Base-by-base conservation (phyloP, 2,329 filamentous ascomycete species). In the Lasiodiplodia citricola region DNA sequence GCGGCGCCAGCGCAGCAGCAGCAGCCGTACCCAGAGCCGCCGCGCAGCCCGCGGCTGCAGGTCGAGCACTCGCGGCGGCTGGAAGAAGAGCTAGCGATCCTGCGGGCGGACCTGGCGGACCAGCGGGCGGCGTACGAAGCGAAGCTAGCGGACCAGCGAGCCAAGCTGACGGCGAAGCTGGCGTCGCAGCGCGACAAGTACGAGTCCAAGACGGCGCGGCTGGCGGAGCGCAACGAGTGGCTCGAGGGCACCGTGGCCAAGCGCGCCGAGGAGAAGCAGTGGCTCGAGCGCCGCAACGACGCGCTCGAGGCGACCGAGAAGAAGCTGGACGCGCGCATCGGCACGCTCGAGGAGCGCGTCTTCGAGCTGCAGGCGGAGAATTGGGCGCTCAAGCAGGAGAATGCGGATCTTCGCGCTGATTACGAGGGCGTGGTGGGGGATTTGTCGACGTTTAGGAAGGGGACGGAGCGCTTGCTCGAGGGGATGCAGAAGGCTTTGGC, bases 31-130 rank as follows among this genome's bases (percentile, higher is more conserved):
- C 50, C 51, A 16, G 21, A 23, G 1, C 44, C 55, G 16, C 66
- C 66, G 18, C 35, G 35, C 44, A 62, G 56, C 44, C 66, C 66
- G 21, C 66, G 66, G 21, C 66, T 68, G 13, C 66, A 63, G 21
- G 50, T 68, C 47, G 57, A 60, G 47, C 57, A 68, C 57, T 50
- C 66, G 23, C 66, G 57, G 7, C 56, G 37, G 1, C 66, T 68
- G 10, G 66, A 68, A n/a, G 66, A 68, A 41, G 50, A 60, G 4
- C n/a, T 67, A 10, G 65, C 54, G 8, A 57, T 67, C 28, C 38
- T 58, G 25, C 65, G 65, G 28, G 41, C 38, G 2, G 65, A 67
- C n/a, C 38, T 67, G 0, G 38, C 65, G 2, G n/a, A 31, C 8
- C 38, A 57, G 23, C 54, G 54, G 5, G 18, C 25, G 14, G 16